Base-by-base conservation (phyloP, 2,329 filamentous ascomycete species). In the Hypoxylon sp. region DNA sequence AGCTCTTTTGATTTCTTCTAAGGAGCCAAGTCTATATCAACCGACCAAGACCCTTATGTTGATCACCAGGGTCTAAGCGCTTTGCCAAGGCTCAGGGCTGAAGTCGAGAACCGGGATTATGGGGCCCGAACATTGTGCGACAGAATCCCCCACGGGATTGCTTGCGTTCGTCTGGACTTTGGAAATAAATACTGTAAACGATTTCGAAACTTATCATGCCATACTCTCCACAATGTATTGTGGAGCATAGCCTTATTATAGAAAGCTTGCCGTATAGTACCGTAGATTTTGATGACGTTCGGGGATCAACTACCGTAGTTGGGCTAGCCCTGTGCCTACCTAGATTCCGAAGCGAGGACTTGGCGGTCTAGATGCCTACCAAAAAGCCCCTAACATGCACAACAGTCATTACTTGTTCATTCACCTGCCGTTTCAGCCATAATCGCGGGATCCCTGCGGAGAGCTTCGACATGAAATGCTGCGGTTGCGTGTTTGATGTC, bases 51-150 rank as follows among this genome's bases (percentile, higher is more conserved):
- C 17, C 49, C 59, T 38, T 55, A 55, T 32, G 49, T 55, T 43
- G 56, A 34, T 51, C 36, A 43, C 28, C 34, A 50, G 25, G 51
- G 46, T 49, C 38, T 28, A 14, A 38, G n/a, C 36, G 17, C 21
- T 34, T 30, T 32, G 62, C 65, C 65, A 68, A 68, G 61, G 32
- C 58, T 43, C 52, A 60, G 21, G 65, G 61, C 65, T 68, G 65
- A 63, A 53, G 17, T 23, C 5, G 19, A 45, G 25, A 53, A 21
- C 52, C 52, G 45, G 34, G 34, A 17, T 43, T 41, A 30, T 32
- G 25, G 9, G n/a, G 38, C 1, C 38, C 38, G 38, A 43, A 21
- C 38, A 43, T 1, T 43, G 38, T 43, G 17, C 38, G 38, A 43
- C 38, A 56, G 32, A 32, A 56, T 45, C 38, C 51, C 34, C 45